Evolutionary conservation across 257 asterid species (phyloP), one percentile per base, ranked within the genome.

Genomic region (Pogostemon cablin): DNA sequence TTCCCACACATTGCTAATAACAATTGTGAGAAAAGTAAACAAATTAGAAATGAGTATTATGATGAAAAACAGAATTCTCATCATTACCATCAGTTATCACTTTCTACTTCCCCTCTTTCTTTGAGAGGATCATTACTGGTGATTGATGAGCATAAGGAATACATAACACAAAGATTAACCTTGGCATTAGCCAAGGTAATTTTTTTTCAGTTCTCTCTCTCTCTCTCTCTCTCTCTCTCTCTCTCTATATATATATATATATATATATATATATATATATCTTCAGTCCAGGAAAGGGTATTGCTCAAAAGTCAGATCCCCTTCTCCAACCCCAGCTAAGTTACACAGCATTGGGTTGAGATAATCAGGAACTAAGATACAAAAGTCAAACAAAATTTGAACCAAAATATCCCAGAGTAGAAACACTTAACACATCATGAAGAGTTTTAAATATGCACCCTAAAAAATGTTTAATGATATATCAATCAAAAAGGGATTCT

Each of bases 401-500:
- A 67, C n/a, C 15, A 39, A 48, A 49, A 40, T 32, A 49, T 9
- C 39, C 47, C 25, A 12, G 39, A n/a, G 63, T 58, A 39, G 49
- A 59, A 39, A 41, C 58, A 59, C 52, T 61, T 44, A 50, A 42
- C 10, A 38, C 12, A 20, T 53, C 71, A 40, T 25, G 3, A 66
- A 48, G 70, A 15, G 15, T 15, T n/a, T 43, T 25, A 25, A 49
- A 9, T 38, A 48, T 34, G 75, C 48, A 75, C 65, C 32, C 38
- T 53, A 53, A 39, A 6, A 50, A 10, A 64, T 11, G 20, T 5
- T 37, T 25, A 25, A 44, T 5, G 25, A 10, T 59, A 40, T 61
- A 75, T 5, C 50, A 10, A 48, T 68, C 58, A 74, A 72, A 73
- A 40, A 17, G 48, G 49, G 15, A 57, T 8, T 53, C 60, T 20